Base-by-base conservation (phyloP, 2,329 filamentous ascomycete species). In the Aphanocladium album region DNA sequence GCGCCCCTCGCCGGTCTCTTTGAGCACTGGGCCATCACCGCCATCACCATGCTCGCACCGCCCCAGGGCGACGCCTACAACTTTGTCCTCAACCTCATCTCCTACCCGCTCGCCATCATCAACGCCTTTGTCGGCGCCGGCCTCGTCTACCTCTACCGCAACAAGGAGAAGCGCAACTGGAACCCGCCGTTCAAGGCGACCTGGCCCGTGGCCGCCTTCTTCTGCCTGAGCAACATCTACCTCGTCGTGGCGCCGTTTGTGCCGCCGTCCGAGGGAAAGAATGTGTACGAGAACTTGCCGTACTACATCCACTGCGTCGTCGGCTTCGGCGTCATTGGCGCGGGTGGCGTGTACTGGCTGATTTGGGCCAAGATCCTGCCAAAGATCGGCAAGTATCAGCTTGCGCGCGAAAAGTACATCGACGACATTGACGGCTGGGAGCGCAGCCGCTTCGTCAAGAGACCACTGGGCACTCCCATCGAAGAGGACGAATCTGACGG, bases 31-130 rank as follows among this genome's bases (percentile, higher is more conserved):
- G 69, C 83, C 35, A 83, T 87, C 14, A 87, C 81, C 0, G 80
- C 86, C 51, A 81, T 88, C 60, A 85, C 87, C 67, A 87, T 89
- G 71, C 74, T 89, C 2, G 86, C 84, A 0, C 85, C 87, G 39
- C 87, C 87, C 2, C 84, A 86, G 2, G 87, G 85, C 39, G 85
- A 88, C 70, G 85, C 85, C 0, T 88, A 87, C 72, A 86, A 85
- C 73, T 87, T 87, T 66, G 77, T 83, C 51, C 73, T 83, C 62
- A 83, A 85, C 71, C 79, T 88, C 57, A 88, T 88, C 67, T 84
- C 83, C 0, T 88, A 88, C 66, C 85, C 85, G 0, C 77, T 87
- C 14, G 81, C 85, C 55, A 77, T 85, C 47, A 76, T 84, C 70
- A 84, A 84, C 71, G 72, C 78, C 61, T 81, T 83, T 62, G 81